Base-by-base conservation (phyloP, 768 basidiomycete genomes). In the Kwoniella dendrophila region DNA sequence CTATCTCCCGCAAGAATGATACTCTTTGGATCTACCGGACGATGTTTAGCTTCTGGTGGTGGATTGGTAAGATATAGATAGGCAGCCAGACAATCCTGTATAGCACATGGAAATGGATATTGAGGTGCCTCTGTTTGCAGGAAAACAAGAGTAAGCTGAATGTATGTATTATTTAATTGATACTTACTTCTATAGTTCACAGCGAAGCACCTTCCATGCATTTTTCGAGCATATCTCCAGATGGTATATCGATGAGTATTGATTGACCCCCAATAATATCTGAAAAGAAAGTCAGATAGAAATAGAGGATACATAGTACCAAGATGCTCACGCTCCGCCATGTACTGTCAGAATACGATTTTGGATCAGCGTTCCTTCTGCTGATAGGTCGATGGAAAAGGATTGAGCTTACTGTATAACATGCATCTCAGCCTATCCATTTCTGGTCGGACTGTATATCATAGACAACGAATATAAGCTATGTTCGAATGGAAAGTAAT, bases 21-120 rank as follows among this genome's bases (percentile, higher is more conserved):
- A 68, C 88, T 87, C 0, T 83, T 82, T 0, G 96, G 92, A 45
- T 87, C 83, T 4, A 99, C 86, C 0, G 95, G 85, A 14, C 80
- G 78, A 79, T 98, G 96, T 20, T 84, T 82, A 4, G 90, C 86
- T 2, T 82, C 88, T 6, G 86, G 82, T 5, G 95, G 95, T 0
- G 95, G 93, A n/a, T 83, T 82, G 62, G 94, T 92, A 26, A 99
- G 82, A 80, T 88, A 99, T 5, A 99, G 76, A 71, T 96, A 98
- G 7, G 92, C 88, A 2, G 95, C 90, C 11, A 98, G 73, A 33
- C 87, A 81, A 77, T 98, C 95, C 70, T 96, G 93, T 6, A 97
- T 79, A 0, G 88, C 90, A 67, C 80, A 82, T 0, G 95, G 95
- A 75, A 96, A 97, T 1, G 95, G 95, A 70, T 95, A 98, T 79